phyloP scores from a whole-genome alignment of 2,329 filamentous ascomycete species.

The Exserohilum rostratum region DNA sequence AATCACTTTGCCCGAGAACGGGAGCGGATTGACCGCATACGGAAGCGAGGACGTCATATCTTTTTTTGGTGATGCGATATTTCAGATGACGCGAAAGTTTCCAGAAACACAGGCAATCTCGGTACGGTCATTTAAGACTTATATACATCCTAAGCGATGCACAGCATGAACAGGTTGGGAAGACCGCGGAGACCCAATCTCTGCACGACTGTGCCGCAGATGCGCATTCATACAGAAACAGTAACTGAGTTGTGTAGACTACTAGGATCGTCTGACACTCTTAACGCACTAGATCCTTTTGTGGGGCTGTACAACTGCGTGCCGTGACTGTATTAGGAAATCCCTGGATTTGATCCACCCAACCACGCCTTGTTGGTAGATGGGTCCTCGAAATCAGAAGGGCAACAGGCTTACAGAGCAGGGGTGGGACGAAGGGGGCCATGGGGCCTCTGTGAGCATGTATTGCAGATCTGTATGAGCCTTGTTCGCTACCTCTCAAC shows the following conservation, averaged over 20 bases:
- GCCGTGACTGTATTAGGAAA: not conserved
- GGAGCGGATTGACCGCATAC: slow-evolving; percentile 4
- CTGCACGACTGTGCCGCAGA: no score
- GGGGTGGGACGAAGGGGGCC: no score
- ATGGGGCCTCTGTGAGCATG: no score
- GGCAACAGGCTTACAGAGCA: no score
- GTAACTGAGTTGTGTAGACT: no score
- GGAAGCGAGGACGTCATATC: not conserved
- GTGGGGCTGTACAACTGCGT: not conserved
- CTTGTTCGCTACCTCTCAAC: not conserved
- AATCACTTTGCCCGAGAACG: slow-evolving; percentile 1
- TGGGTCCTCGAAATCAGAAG: no score
- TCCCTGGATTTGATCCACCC: not conserved
- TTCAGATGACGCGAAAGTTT: not conserved
- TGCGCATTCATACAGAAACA: no score
- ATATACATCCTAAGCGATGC: not conserved
- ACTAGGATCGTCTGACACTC: not conserved
- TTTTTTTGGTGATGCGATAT: not conserved
- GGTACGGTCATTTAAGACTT: not conserved
- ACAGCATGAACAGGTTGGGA: not conserved
- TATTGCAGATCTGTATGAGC: no score
- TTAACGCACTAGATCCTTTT: not conserved
- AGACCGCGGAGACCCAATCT: no score
- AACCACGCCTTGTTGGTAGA: not conserved
- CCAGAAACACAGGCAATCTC: not conserved